Percentiles rank a stretch among this genome's conserved stretches.
phyloP scores from a whole-genome alignment of 139 green algal species.

The Closterium sp. region DNA sequence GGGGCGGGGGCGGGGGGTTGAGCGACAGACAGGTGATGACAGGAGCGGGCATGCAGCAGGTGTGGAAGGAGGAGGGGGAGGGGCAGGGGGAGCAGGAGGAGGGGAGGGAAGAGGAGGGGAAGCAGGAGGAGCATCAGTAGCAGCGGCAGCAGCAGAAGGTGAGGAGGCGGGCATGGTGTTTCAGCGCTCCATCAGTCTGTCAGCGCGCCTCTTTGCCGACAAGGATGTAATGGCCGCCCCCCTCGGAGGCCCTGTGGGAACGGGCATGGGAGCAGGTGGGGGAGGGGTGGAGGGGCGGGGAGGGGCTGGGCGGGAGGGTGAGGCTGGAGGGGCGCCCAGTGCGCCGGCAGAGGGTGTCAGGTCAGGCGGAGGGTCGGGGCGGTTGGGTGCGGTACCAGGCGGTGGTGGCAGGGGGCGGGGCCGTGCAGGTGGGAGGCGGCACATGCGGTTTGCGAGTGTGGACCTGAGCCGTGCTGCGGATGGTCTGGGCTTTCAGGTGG shows the following conservation, averaged over 20 bases:
- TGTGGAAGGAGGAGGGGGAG: background rate
- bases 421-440: background rate
- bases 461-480: background rate
- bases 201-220: background rate
- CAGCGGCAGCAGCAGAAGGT: background rate
- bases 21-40: background rate
- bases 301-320: no score
- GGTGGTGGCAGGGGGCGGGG: background rate
- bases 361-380: background rate
- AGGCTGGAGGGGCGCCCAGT: background rate
- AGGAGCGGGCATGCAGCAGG: background rate
- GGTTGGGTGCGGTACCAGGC: background rate
- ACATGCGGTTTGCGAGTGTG: background rate
- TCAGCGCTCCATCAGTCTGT: background rate
- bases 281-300: no score
- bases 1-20: background rate
- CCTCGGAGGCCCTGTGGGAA: background rate
- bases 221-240: background rate
- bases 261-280: background rate
- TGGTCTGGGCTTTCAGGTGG: background rate
- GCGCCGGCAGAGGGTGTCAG: background rate
- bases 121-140: background rate
- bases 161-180: background rate
- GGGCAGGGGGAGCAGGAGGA: no score
- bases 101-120: background rate